These are phyloP conservation scores for Vicia villosa DNA, from an alignment of 306 rosid genomes.

Conservation along the genomic window DNA sequence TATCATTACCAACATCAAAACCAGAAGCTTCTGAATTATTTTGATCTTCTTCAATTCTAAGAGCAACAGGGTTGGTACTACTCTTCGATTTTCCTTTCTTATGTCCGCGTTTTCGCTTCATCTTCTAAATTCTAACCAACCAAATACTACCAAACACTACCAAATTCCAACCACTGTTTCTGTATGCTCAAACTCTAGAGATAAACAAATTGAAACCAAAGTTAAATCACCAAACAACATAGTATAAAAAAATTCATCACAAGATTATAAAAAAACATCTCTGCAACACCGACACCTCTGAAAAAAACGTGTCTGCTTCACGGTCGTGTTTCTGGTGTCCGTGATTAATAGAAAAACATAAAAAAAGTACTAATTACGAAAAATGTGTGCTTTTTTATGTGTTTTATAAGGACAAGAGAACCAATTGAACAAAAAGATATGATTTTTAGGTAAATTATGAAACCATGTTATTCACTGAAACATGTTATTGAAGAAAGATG, in stretches of 20 bases:
- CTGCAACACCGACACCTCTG: no score
- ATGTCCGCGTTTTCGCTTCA: slow-evolving; percentile 92
- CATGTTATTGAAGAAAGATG: neutral
- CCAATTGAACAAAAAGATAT: neutral
- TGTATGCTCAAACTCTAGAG: neutral
- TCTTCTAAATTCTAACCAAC: slow-evolving; percentile 36
- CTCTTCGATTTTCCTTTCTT: slow-evolving; percentile 70
- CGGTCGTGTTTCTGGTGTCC: no score
- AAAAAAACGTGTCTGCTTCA: no score
- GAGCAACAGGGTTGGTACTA: slow-evolving; percentile 23
- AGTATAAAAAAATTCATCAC: neutral
- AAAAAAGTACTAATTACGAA: neutral
- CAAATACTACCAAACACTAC: neutral
- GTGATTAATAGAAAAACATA: no score
- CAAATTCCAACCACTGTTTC: neutral
- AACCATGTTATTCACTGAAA: neutral
- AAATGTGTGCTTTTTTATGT: neutral
- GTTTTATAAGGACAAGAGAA: neutral
- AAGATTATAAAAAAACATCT: neutral
- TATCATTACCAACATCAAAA: slow-evolving; percentile 39
- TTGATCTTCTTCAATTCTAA: slow-evolving; percentile 34
- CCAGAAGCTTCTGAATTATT: slow-evolving; percentile 54
- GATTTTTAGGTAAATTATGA: neutral
- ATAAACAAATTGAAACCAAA: slow-evolving; percentile 28
- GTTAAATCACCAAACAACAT: slow-evolving; percentile 23